A percentile compares a stretch with the other conserved stretches of the same genome.
Evolutionary conservation across 768 basidiomycete species (phyloP).

Genomic region (Lanmaoa rubissima): DNA sequence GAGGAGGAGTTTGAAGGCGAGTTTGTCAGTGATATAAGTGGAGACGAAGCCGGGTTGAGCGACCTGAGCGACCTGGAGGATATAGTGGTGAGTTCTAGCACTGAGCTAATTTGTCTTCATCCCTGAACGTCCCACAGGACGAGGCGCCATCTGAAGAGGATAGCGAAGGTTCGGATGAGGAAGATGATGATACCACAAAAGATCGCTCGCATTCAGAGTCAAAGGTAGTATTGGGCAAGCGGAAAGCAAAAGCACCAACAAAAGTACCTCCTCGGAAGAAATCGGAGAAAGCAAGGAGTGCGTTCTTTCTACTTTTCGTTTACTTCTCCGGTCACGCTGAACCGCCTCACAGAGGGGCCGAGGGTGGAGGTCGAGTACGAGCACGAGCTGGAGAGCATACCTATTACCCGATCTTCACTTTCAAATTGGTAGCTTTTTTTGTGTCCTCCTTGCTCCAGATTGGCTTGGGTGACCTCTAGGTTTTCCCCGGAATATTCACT

Average conservation of each 20-base stretch:
- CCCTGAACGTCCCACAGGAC: constrained; percentile 31
- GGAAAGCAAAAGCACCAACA: constrained; percentile 51
- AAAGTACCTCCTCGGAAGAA: constrained; percentile 48
- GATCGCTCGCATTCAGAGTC: constrained; percentile 37
- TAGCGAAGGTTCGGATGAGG: constrained; percentile 42
- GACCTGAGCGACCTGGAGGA: constrained; percentile 66
- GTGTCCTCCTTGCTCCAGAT: not conserved
- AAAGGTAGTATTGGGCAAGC: constrained; percentile 60
- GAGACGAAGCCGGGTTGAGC: constrained; percentile 41
- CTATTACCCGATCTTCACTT: constrained; percentile 49
- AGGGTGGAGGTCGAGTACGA: constrained; percentile 97
- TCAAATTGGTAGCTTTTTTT: constrained; percentile 49
- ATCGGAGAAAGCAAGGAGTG: constrained; percentile 64
- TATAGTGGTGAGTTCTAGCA: constrained; percentile 46
- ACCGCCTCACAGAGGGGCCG: constrained; percentile 53
- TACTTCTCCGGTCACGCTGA: constrained; percentile 11
- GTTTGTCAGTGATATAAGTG: constrained; percentile 57
- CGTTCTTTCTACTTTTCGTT: constrained; percentile 25
- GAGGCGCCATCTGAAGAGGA: constrained; percentile 40
- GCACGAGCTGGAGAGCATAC: constrained; percentile 76
- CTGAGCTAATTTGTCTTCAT: not conserved
- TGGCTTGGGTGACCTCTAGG: not conserved
- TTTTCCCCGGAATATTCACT: not conserved
- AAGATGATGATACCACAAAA: constrained; percentile 38
- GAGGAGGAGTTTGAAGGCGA: constrained; percentile 53